Evolutionary conservation across 441 rosid genomes (phyloP).

Genomic region (Dalechampia spathulata): DNA sequence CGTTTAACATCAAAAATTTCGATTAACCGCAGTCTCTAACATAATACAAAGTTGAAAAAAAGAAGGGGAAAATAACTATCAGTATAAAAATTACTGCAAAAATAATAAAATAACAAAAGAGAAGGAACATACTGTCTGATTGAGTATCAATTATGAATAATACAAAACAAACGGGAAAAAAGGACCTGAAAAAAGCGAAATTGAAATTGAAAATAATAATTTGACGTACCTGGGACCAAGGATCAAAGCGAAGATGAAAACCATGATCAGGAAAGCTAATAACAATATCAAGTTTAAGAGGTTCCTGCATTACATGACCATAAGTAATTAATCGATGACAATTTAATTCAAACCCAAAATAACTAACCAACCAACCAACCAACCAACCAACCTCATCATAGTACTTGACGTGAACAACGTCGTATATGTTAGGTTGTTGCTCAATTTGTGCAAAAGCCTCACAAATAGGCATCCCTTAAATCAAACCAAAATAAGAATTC

Average conservation of each 20-base stretch:
- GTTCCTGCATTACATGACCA: constrained; percentile 51
- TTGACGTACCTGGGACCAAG: constrained; percentile 81
- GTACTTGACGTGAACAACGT: constrained; percentile 90
- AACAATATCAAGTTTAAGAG: constrained; percentile 78
- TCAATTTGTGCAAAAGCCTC: constrained; percentile 92
- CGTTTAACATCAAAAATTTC: constrained; percentile 87
- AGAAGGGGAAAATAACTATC: too few relatives aligned
- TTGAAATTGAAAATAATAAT: neutral
- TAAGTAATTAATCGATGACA: too few relatives aligned
- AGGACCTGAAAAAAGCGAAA: neutral
- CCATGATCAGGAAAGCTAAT: constrained; percentile 96
- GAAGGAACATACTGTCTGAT: neutral
- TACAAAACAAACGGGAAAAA: neutral
- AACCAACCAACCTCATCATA: constrained; percentile 57
- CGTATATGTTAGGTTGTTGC: constrained; percentile 87
- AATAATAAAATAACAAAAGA: too few relatives aligned
- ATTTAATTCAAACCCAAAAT: too few relatives aligned
- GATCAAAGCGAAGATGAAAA: constrained; percentile 92
- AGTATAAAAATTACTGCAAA: too few relatives aligned
- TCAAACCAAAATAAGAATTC: constrained; percentile 12
- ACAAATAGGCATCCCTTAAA: constrained; percentile 81
- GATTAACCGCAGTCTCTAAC: constrained; percentile 75
- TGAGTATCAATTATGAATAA: too few relatives aligned
- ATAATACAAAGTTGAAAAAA: too few relatives aligned
- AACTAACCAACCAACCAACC: too few relatives aligned